Evolutionary conservation across 2,329 filamentous ascomycete species (phyloP).

Genomic region (Hypomyces perniciosus): DNA sequence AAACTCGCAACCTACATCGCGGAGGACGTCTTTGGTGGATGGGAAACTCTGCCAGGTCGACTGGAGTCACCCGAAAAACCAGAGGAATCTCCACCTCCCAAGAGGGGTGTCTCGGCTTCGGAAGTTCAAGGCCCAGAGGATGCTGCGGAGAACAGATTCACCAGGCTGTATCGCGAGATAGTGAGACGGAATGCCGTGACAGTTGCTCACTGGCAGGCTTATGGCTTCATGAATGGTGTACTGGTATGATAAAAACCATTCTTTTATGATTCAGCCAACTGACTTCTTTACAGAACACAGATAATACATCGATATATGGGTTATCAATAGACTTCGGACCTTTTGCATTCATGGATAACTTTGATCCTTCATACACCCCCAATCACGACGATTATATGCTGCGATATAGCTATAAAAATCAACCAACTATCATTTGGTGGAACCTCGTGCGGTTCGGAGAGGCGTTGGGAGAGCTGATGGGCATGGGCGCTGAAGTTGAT

Average conservation of each 20-base stretch:
- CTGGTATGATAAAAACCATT: constrained; percentile 36
- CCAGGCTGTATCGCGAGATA: constrained; percentile 81
- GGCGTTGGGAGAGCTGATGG: constrained; percentile 79
- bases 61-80: constrained; percentile 47
- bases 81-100: constrained; percentile 34
- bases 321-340: constrained; percentile 92
- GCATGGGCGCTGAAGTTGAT: constrained; percentile 68
- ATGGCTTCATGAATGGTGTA: constrained; percentile 99
- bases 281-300: constrained; percentile 60
- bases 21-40: constrained; percentile 81
- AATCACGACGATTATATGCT: constrained; percentile 91
- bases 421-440: constrained; percentile 98
- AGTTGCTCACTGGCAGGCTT: constrained; percentile 92
- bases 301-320: constrained; percentile 89
- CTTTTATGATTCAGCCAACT: constrained; percentile 9
- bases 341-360: constrained; percentile 96
- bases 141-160: constrained; percentile 76
- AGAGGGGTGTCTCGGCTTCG: constrained; percentile 48
- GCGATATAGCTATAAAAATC: constrained; percentile 87
- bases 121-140: constrained; percentile 61
- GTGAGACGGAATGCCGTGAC: constrained; percentile 78
- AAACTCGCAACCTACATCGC: constrained; percentile 76
- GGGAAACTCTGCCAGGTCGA: constrained; percentile 70
- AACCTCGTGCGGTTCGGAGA: constrained; percentile 90
- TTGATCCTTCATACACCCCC: constrained; percentile 89